phyloP scores from a whole-genome alignment of 257 asterid genomes.

The Nicotiana knightiana region DNA sequence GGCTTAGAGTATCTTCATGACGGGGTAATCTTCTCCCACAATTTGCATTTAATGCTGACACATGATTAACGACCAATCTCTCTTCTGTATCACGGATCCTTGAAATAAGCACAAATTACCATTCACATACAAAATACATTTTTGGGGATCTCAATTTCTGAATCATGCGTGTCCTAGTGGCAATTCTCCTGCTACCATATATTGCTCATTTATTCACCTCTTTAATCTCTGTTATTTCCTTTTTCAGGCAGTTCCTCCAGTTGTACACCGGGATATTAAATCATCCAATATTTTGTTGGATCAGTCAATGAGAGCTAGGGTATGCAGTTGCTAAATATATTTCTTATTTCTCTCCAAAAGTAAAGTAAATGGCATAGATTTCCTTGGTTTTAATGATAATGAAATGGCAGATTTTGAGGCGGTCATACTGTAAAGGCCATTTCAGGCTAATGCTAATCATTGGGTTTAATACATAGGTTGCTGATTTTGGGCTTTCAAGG shows the following conservation, averaged over 20 bases:
- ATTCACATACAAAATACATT: not conserved
- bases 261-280: constrained; percentile 86
- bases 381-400: not conserved
- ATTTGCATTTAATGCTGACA: not conserved
- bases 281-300: constrained; percentile 94
- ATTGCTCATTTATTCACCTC: not conserved
- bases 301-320: constrained; percentile 85
- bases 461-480: constrained; percentile 47
- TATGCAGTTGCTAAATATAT: constrained; percentile 23
- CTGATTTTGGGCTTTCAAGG: constrained; percentile 97
- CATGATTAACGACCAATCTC: not conserved
- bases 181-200: not conserved
- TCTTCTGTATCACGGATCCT: not conserved
- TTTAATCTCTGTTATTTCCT: constrained; percentile 9
- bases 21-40: constrained; percentile 52
- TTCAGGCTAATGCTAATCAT: not conserved
- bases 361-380: not conserved
- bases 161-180: not conserved
- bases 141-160: not conserved
- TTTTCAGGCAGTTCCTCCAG: constrained; percentile 93
- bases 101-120: not conserved
- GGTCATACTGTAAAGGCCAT: not conserved
- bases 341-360: not conserved
- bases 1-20: constrained; percentile 99
- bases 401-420: not conserved